Conservation (phyloP, 2,329 filamentous ascomycete species). For the Aureobasidium musti region DNA sequence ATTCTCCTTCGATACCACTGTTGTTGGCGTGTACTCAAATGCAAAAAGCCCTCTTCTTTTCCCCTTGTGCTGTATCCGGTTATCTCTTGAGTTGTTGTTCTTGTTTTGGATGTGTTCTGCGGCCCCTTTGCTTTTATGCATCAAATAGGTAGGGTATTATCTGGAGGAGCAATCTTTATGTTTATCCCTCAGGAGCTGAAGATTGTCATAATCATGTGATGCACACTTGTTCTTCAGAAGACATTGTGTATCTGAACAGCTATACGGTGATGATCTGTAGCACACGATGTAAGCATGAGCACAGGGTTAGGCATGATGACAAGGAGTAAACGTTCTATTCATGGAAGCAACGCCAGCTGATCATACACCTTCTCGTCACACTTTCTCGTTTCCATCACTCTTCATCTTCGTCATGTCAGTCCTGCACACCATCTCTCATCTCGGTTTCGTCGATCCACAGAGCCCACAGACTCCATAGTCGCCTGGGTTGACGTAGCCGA, state of each 20-base stretch:
- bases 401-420: background rate
- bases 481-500: slow-evolving; percentile 65
- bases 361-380: background rate
- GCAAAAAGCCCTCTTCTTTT: background rate
- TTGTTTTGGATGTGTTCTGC: background rate
- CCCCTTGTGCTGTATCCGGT: background rate
- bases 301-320: background rate
- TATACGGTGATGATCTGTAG: no score
- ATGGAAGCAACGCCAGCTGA: background rate
- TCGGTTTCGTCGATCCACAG: slow-evolving; percentile 53
- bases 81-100: background rate
- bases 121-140: background rate
- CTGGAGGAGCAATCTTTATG: background rate
- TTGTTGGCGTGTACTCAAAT: slow-evolving; percentile 4
- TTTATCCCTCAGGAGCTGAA: background rate
- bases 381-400: background rate
- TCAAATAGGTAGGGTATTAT: background rate
- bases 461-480: slow-evolving; percentile 71
- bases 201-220: no score
- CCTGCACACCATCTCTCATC: background rate
- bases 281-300: no score
- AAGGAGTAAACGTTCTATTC: background rate
- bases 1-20: background rate
- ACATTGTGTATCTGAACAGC: no score
- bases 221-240: no score